Conservation (phyloP, 1,139 yeast genomes). For the Geotrichum restrictum region DNA sequence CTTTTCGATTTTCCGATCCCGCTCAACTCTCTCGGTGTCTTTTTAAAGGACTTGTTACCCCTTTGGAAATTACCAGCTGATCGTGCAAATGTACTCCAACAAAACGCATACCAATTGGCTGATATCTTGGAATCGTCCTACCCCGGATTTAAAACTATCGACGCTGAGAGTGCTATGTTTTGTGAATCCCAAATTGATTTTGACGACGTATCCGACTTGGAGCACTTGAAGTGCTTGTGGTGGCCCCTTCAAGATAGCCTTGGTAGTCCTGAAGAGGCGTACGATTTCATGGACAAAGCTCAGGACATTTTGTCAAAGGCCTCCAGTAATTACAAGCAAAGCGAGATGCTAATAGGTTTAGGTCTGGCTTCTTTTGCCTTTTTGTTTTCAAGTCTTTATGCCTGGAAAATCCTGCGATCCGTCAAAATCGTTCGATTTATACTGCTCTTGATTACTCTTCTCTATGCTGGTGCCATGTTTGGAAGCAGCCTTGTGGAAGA, state of each 20-base stretch:
- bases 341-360: constrained; percentile 50
- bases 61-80: constrained; percentile 43
- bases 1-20: constrained; percentile 81
- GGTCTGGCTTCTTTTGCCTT: constrained; percentile 35
- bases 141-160: constrained; percentile 21
- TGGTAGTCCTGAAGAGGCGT: constrained; percentile 9
- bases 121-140: constrained; percentile 26
- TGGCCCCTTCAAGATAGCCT: constrained; percentile 20
- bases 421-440: constrained; percentile 27
- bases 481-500: constrained; percentile 95
- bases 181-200: constrained; percentile 24
- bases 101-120: constrained; percentile 61
- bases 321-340: constrained; percentile 69
- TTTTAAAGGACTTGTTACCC: constrained; percentile 54
- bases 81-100: constrained; percentile 46
- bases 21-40: constrained; percentile 72
- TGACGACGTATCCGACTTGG: constrained; percentile 27
- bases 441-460: constrained; percentile 39
- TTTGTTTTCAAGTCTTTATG: constrained; percentile 20
- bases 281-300: constrained; percentile 17
- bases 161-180: constrained; percentile 21
- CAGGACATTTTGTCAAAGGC: constrained; percentile 59
- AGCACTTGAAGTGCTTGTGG: constrained; percentile 28
- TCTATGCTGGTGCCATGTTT: constrained; percentile 61
- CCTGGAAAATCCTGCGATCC: constrained; percentile 18